A percentile compares a stretch with the other conserved stretches of the same genome.
These are phyloP conservation scores for Barbatosphaeria neglecta DNA, from an alignment of 495 filamentous ascomycete genomes.

Conservation along the genomic window DNA sequence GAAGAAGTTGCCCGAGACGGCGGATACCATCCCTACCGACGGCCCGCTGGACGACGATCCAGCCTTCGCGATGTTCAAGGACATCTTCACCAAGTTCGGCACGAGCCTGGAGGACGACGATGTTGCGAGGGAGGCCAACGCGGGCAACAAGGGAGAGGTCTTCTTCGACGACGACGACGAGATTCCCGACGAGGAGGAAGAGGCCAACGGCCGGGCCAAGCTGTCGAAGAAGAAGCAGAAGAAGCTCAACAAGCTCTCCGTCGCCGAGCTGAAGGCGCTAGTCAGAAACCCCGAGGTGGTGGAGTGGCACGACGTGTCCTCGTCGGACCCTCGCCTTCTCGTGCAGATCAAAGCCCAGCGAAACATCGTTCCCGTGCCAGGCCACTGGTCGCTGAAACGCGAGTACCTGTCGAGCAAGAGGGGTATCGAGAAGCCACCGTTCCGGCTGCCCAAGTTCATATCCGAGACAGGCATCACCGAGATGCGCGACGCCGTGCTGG, in stretches of 20 bases:
- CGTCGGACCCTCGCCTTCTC: slow-evolving; percentile 75
- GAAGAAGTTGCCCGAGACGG: slow-evolving; percentile 22
- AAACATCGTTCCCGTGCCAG: slow-evolving; percentile 89
- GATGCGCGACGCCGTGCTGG: slow-evolving; percentile 92
- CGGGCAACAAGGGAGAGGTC: slow-evolving; percentile 74
- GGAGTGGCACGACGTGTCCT: slow-evolving; percentile 95
- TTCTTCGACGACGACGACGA: slow-evolving; percentile 80
- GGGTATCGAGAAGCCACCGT: slow-evolving; percentile 89
- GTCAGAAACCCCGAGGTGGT: slow-evolving; percentile 88
- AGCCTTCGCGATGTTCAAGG: slow-evolving; percentile 70
- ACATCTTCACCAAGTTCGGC: slow-evolving; percentile 63
- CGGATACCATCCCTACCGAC: slow-evolving; percentile 30
- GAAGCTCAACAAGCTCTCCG: slow-evolving; percentile 78
- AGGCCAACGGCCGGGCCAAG: slow-evolving; percentile 47
- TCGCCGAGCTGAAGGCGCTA: slow-evolving; percentile 87
- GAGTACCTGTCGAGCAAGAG: slow-evolving; percentile 95
- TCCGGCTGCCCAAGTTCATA: slow-evolving; percentile 91
- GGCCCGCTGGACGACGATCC: slow-evolving; percentile 52
- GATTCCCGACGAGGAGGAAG: slow-evolving; percentile 78
- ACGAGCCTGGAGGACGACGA: slow-evolving; percentile 37
- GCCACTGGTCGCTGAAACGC: slow-evolving; percentile 88
- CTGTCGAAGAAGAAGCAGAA: slow-evolving; percentile 92
- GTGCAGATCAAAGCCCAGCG: slow-evolving; percentile 91
- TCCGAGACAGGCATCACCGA: slow-evolving; percentile 94
- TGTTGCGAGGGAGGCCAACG: slow-evolving; percentile 49